Evolutionary conservation across 441 rosid species (phyloP).

Genomic region (Cnidoscolus chayamansa): DNA sequence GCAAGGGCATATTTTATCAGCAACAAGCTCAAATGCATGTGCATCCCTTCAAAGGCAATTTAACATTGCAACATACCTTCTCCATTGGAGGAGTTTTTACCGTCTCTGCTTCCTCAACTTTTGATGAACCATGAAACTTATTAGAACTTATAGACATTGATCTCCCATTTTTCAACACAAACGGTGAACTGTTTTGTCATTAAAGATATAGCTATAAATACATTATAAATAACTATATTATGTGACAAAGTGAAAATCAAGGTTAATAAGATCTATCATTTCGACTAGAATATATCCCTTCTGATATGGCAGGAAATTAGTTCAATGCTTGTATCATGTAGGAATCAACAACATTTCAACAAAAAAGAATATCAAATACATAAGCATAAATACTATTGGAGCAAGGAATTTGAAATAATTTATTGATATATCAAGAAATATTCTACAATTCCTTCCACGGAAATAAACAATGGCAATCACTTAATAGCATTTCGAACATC

Average conservation of each 20-base stretch:
- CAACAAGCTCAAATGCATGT: slow-evolving; percentile 3
- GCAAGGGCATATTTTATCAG: slow-evolving; percentile 7
- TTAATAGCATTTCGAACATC: neutral
- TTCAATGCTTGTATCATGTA: neutral
- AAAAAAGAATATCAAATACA: no score
- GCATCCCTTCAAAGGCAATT: neutral
- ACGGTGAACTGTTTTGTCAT: slow-evolving; percentile 20
- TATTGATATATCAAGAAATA: no score
- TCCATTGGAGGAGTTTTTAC: slow-evolving; percentile 64
- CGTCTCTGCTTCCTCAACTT: slow-evolving; percentile 72
- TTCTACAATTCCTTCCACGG: no score
- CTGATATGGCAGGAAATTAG: neutral
- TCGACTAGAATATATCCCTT: neutral
- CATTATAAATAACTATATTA: neutral
- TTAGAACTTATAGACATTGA: slow-evolving; percentile 26
- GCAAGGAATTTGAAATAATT: no score
- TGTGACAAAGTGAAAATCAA: neutral
- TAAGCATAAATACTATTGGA: no score
- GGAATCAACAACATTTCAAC: no score
- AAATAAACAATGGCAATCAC: no score
- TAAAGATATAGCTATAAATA: neutral
- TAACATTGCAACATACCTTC: slow-evolving; percentile 39
- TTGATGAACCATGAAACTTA: slow-evolving; percentile 54
- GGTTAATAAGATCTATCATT: neutral
- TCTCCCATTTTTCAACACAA: slow-evolving; percentile 25